Percentiles rank a stretch among this genome's conserved stretches.
phyloP scores from a whole-genome alignment of 306 rosid species.

The Datisca glomerata region DNA sequence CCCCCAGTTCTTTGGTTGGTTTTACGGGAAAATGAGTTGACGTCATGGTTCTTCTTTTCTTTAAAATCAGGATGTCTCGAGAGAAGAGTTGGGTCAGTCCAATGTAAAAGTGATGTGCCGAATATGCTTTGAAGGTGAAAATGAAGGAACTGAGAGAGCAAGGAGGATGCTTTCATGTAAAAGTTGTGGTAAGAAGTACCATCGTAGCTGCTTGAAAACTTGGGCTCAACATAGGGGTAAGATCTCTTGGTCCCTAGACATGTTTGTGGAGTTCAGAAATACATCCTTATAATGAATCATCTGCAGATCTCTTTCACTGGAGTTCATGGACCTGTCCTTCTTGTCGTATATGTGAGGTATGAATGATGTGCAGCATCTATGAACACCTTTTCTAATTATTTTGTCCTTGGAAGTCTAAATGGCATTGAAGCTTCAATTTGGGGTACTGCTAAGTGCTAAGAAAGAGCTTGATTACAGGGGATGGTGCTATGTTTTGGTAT shows the following conservation, averaged over 20 bases:
- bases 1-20: too few relatives aligned
- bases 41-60: too few relatives aligned
- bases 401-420: not conserved
- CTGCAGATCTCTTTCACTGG: constrained; percentile 50
- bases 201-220: constrained; percentile 78
- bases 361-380: not conserved
- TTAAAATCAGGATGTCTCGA: constrained; percentile 41
- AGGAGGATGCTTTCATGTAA: constrained; percentile 92
- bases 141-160: constrained; percentile 78
- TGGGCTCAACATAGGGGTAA: constrained; percentile 95
- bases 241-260: constrained; percentile 1
- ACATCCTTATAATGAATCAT: constrained; percentile 7
- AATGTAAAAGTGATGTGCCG: constrained; percentile 77
- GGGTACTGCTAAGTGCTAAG: too few relatives aligned
- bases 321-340: constrained; percentile 58
- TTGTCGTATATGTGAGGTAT: constrained; percentile 53
- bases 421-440: not conserved
- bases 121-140: constrained; percentile 83
- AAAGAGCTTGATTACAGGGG: too few relatives aligned
- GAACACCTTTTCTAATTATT: not conserved
- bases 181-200: constrained; percentile 88
- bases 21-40: too few relatives aligned
- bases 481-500: too few relatives aligned
- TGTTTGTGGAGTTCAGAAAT: not conserved
- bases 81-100: constrained; percentile 68